These are phyloP conservation scores for Haberlea rhodopensis DNA, from an alignment of 257 asterid species.

Conservation along the genomic window DNA sequence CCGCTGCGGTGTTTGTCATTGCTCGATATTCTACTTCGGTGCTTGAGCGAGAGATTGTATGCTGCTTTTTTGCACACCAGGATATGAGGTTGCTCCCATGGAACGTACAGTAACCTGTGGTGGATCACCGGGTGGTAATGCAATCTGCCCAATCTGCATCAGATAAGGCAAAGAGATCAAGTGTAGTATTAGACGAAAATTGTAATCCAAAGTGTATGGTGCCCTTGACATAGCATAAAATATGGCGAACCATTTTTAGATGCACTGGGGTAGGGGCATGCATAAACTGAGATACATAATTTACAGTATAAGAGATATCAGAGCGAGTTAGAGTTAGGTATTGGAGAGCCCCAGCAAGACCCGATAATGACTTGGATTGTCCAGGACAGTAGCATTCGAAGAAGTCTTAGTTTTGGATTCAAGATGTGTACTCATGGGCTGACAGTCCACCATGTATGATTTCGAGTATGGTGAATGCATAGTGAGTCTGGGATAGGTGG, in stretches of 20 bases:
- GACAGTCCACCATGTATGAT: background rate
- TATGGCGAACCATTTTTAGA: background rate
- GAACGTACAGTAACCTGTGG: background rate
- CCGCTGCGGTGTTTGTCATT: background rate
- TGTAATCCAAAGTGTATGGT: background rate
- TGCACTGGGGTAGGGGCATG: background rate
- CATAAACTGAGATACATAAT: background rate
- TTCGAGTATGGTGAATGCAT: background rate
- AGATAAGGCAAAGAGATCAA: background rate
- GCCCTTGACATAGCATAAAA: background rate
- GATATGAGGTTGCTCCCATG: background rate
- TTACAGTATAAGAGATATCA: background rate
- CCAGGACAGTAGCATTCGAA: background rate
- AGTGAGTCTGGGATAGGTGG: no score
- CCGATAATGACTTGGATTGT: background rate
- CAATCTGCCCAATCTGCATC: slow-evolving; percentile 22
- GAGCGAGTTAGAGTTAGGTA: background rate
- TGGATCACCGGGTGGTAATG: background rate
- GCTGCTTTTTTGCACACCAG: background rate
- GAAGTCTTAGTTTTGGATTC: background rate
- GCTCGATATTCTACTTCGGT: background rate
- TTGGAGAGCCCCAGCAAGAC: background rate
- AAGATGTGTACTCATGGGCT: background rate
- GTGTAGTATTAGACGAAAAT: background rate
- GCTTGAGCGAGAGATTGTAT: background rate